Evolutionary conservation across 257 asterid species (phyloP).

Genomic region (Ballota nigra): DNA sequence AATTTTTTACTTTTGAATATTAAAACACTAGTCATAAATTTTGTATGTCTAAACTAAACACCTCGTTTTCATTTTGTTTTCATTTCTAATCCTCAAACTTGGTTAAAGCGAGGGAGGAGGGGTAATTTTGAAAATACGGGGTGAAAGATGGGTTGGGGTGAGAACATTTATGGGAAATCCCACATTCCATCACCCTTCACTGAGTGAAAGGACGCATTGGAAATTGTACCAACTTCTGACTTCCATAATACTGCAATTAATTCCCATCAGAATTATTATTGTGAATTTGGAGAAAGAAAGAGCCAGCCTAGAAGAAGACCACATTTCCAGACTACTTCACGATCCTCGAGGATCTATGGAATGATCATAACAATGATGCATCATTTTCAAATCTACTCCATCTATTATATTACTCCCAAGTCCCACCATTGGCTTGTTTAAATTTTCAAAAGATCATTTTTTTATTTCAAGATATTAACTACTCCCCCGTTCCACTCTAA

Average conservation of each 20-base stretch:
- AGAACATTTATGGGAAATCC: slow-evolving; percentile 32
- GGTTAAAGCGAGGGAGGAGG: background rate
- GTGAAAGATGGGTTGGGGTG: slow-evolving; percentile 8
- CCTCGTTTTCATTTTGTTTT: no score
- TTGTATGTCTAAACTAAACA: no score
- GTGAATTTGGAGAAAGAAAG: slow-evolving; percentile 26
- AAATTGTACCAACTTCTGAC: slow-evolving; percentile 39
- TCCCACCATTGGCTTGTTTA: no score
- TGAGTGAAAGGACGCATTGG: slow-evolving; percentile 37
- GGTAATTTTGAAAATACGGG: background rate
- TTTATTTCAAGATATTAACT: no score
- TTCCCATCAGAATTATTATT: background rate
- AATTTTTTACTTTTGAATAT: no score
- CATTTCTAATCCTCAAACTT: no score
- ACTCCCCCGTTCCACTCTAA: no score
- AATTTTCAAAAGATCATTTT: no score
- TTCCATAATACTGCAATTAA: slow-evolving; percentile 18
- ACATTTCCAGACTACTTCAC: slow-evolving; percentile 26
- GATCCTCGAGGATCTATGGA: slow-evolving; percentile 17
- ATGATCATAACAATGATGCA: background rate
- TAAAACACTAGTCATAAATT: no score
- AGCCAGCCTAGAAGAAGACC: slow-evolving; percentile 11
- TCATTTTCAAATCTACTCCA: background rate
- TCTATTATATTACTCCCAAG: background rate
- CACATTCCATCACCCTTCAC: slow-evolving; percentile 38